Percentiles rank a stretch among this genome's conserved stretches.
Evolutionary conservation across 176 grass and related monocot genomes (phyloP).

Genomic region (Alloteropsis semialata): DNA sequence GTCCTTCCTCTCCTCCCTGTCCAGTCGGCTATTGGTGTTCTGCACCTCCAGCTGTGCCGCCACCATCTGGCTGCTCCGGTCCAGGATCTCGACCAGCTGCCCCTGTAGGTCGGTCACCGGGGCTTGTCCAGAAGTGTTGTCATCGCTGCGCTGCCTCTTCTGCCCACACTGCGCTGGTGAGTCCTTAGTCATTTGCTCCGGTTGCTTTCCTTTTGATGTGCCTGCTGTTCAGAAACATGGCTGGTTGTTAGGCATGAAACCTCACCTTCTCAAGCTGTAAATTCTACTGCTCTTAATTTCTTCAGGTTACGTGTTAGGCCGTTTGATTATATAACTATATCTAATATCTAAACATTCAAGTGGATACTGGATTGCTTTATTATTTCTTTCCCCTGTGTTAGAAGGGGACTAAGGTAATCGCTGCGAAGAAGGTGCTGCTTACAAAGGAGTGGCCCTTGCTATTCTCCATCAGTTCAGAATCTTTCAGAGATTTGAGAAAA

Average conservation of each 20-base stretch:
- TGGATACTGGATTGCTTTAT: background rate
- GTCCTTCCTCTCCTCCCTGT: conserved; percentile 94
- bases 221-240: conserved; percentile 46
- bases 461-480: conserved; percentile 3
- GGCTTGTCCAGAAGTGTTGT: conserved; percentile 4
- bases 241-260: conserved; percentile 26
- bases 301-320: background rate
- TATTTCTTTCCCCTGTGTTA: background rate
- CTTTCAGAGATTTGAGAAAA: background rate
- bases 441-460: background rate
- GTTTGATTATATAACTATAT: background rate
- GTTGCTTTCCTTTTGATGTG: conserved; percentile 63
- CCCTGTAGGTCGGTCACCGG: conserved; percentile 21
- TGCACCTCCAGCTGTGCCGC: conserved; percentile 69
- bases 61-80: conserved; percentile 66
- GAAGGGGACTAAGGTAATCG: background rate
- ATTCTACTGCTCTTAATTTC: background rate
- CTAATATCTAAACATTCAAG: background rate
- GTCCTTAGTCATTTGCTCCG: conserved; percentile 34
- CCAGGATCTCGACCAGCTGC: conserved; percentile 62
- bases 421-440: conserved; percentile 7
- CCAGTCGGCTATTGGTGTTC: conserved; percentile 74
- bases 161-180: conserved; percentile 33
- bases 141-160: conserved; percentile 54
- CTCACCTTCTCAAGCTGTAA: background rate